phyloP scores from a whole-genome alignment of 1,139 yeast species.

The Debaryomyces udenii region DNA sequence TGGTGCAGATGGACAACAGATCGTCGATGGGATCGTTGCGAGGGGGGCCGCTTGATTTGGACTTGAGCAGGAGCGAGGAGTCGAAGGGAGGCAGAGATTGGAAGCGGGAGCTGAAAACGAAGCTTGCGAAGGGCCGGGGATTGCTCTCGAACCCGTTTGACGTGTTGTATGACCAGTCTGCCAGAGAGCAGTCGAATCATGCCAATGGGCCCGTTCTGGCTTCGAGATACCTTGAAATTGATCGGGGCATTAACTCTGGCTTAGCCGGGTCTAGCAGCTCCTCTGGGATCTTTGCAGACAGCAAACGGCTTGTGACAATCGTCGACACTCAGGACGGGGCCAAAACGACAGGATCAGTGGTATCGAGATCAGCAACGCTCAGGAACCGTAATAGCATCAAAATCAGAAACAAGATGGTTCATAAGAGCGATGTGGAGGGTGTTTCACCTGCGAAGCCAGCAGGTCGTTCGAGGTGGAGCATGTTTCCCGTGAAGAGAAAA shows the following conservation, averaged over 20 bases:
- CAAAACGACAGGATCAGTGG: slow-evolving; percentile 33
- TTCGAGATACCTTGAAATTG: slow-evolving; percentile 1
- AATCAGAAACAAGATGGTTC: slow-evolving; percentile 33
- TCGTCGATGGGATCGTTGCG: not conserved
- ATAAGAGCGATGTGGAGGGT: slow-evolving; percentile 15
- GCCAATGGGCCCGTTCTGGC: not conserved
- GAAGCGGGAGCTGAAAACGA: no score
- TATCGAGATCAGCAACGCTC: slow-evolving; percentile 36
- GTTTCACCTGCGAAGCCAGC: not conserved
- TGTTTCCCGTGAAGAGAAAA: slow-evolving; percentile 41
- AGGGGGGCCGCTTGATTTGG: not conserved
- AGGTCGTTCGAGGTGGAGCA: slow-evolving; percentile 18
- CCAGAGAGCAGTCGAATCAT: not conserved
- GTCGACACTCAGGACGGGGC: slow-evolving; percentile 24
- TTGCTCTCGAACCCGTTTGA: slow-evolving; percentile 6
- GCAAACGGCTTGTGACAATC: slow-evolving; percentile 21
- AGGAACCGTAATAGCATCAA: slow-evolving; percentile 35
- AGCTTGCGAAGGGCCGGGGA: no score
- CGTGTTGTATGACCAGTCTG: slow-evolving; percentile 3
- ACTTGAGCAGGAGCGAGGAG: not conserved
- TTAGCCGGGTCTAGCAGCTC: no score
- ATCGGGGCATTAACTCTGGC: no score
- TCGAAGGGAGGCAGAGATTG: not conserved
- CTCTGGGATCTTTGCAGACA: no score
- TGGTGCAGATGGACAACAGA: slow-evolving; percentile 4